A percentile compares a stretch with the other conserved stretches of the same genome.
Conservation (phyloP, 2,329 filamentous ascomycete genomes). For the Stemphylium vesicarium region DNA sequence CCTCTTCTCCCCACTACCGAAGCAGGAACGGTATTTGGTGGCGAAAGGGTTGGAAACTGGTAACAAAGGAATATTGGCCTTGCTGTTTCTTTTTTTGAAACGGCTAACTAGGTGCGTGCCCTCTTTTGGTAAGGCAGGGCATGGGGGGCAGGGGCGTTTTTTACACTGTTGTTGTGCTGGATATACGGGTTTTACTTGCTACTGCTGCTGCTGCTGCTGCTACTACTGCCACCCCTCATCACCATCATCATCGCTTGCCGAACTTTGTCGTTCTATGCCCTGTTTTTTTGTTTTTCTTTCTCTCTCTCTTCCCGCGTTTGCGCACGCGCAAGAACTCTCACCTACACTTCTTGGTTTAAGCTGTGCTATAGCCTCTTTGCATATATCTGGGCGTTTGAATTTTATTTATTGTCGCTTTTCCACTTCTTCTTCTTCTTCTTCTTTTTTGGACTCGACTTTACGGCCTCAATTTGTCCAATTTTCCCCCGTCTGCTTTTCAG, state of each 20-base stretch:
- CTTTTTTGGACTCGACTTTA: no score
- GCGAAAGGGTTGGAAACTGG: background rate
- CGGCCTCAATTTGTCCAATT: background rate
- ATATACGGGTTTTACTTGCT: background rate
- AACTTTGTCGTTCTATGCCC: background rate
- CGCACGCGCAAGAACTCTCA: background rate
- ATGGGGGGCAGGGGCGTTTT: background rate
- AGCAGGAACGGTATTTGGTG: background rate
- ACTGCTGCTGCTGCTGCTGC: no score
- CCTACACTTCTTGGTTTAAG: background rate
- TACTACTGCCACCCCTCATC: no score
- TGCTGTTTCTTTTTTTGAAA: conserved; percentile 3
- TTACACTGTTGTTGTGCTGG: background rate
- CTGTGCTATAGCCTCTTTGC: background rate
- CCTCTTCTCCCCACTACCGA: background rate
- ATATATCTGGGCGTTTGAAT: conserved; percentile 14
- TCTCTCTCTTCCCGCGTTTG: no score
- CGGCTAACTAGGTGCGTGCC: background rate
- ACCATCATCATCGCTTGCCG: background rate
- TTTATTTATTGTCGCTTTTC: background rate
- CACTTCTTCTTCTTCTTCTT: no score
- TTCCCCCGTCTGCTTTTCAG: background rate
- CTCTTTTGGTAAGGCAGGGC: background rate
- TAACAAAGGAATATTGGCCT: background rate
- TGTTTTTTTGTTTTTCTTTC: background rate